Evolutionary conservation across 106 monocot genomes (phyloP).

Genomic region (Apostasia shenzhenica): DNA sequence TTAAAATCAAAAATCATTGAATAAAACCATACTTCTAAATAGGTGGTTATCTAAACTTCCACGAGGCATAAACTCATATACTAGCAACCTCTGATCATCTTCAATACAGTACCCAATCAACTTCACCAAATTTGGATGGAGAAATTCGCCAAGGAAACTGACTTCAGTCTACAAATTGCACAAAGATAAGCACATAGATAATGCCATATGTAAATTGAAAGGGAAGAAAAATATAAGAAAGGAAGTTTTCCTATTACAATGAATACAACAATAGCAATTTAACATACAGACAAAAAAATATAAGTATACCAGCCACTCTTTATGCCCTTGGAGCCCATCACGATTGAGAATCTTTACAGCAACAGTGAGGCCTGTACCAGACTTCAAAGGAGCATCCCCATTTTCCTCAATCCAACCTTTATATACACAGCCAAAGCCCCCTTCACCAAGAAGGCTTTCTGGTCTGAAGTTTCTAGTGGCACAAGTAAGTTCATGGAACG

Average conservation of each 20-base stretch:
- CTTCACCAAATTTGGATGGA: constrained; percentile 39
- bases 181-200: not conserved
- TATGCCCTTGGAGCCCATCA: constrained; percentile 29
- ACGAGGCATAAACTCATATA: constrained; percentile 50
- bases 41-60: constrained; percentile 52
- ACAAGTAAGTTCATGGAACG: constrained; percentile 36
- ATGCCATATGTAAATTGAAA: not conserved
- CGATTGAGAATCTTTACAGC: constrained; percentile 38
- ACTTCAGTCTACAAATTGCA: constrained; percentile 28
- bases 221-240: not conserved
- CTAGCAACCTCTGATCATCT: constrained; percentile 39
- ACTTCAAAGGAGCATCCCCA: constrained; percentile 39
- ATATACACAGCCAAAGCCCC: constrained; percentile 43
- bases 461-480: constrained; percentile 48
- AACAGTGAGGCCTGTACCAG: constrained; percentile 44
- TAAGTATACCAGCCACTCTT: constrained; percentile 28
- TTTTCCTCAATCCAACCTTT: constrained; percentile 38
- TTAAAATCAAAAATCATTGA: too few species aligned
- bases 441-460: constrained; percentile 46
- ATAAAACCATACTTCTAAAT: constrained; percentile 28
- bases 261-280: not conserved
- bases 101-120: constrained; percentile 36
- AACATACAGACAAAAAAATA: not conserved
- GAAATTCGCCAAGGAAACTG: constrained; percentile 38
- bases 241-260: not conserved